phyloP scores from a whole-genome alignment of 176 grass and related monocot species.

The Aegilops umbellulata region DNA sequence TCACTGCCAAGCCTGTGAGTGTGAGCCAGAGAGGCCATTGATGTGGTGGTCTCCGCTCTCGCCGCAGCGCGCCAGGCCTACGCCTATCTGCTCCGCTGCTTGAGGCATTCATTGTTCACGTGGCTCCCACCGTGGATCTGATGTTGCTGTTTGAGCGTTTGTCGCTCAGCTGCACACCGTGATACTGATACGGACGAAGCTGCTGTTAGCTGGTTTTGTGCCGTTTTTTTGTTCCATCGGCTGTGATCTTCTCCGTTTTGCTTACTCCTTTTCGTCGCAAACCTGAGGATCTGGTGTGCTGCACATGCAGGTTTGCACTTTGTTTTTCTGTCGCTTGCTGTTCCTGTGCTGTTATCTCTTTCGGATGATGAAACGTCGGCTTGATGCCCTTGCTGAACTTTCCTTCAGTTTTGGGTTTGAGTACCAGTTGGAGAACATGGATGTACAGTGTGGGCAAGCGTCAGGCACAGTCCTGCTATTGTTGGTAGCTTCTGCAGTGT shows the following conservation, averaged over 20 bases:
- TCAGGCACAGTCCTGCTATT: neutral
- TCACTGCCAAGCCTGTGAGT: conserved; percentile 12
- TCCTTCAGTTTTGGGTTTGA: neutral
- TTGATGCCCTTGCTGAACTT: neutral
- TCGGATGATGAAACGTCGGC: neutral
- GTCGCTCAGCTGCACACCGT: no score
- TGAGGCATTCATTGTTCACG: conserved; percentile 25
- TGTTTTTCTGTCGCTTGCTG: neutral
- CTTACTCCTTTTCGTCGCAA: neutral
- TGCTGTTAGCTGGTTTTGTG: neutral
- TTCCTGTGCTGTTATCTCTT: neutral
- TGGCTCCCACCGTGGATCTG: neutral
- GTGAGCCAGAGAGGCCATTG: conserved; percentile 34
- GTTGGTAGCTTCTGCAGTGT: neutral
- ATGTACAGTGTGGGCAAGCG: conserved; percentile 4
- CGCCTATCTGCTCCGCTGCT: neutral
- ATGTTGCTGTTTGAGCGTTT: no score
- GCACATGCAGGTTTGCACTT: neutral
- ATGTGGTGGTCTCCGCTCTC: conserved; percentile 34
- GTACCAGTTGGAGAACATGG: conserved; percentile 16
- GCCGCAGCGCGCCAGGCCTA: neutral
- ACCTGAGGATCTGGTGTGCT: neutral
- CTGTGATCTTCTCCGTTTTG: no score
- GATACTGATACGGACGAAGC: neutral
- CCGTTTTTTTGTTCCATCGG: neutral